Percentiles rank a stretch among this genome's conserved stretches.
Evolutionary conservation across 2,329 filamentous ascomycete genomes (phyloP).

Genomic region (Fusarium nanum): DNA sequence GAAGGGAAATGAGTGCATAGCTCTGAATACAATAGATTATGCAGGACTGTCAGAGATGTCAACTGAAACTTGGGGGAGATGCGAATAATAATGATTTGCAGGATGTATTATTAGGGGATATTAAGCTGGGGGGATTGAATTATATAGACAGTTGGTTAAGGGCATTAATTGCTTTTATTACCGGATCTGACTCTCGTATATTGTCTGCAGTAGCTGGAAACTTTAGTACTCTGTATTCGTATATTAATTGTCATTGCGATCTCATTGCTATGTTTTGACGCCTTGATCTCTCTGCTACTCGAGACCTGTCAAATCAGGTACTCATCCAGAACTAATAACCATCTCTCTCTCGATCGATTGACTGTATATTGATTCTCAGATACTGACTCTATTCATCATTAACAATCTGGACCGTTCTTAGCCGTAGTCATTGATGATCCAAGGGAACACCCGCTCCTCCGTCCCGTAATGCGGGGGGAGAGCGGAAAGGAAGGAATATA

Average conservation of each 20-base stretch:
- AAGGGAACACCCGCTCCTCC: conserved; percentile 34
- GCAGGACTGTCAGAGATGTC: conserved; percentile 19
- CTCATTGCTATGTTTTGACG: neutral
- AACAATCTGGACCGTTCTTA: conserved; percentile 12
- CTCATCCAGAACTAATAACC: neutral
- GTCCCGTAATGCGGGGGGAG: conserved; percentile 34
- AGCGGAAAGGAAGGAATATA: conserved; percentile 13
- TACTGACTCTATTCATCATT: neutral
- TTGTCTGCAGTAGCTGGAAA: neutral
- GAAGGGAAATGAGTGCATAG: conserved; percentile 5
- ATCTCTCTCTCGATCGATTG: neutral
- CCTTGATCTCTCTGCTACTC: neutral
- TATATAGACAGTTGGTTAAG: neutral
- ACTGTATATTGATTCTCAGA: neutral
- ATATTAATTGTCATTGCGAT: neutral
- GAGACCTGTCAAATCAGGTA: neutral
- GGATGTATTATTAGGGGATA: neutral
- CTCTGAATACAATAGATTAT: conserved; percentile 26
- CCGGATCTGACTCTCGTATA: neutral
- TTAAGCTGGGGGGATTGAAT: neutral
- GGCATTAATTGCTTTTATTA: neutral
- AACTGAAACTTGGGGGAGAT: conserved; percentile 8
- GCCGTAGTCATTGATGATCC: conserved; percentile 8
- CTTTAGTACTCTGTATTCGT: neutral
- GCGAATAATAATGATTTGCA: conserved; percentile 9